Percentiles rank a stretch among this genome's conserved stretches.
Evolutionary conservation across 768 basidiomycete species (phyloP).

Genomic region (Pseudohyphozyma bogoriensis): DNA sequence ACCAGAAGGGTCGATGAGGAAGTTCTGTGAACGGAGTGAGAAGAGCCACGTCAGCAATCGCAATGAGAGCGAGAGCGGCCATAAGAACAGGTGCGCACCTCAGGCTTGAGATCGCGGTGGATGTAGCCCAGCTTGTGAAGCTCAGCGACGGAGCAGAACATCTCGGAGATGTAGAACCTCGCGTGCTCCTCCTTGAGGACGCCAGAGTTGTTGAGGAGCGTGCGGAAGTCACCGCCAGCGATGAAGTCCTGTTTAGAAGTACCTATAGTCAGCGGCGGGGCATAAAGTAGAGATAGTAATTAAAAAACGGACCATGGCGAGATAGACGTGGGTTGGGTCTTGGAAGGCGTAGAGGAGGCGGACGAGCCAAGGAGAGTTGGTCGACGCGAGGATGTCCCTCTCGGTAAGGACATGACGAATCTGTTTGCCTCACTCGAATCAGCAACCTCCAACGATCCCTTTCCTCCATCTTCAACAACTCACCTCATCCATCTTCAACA

Average conservation of each 20-base stretch:
- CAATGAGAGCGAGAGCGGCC: background rate
- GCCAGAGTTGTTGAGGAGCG: conserved; percentile 92
- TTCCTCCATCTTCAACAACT: conserved; percentile 14
- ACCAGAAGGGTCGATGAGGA: conserved; percentile 86
- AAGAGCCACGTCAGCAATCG: background rate
- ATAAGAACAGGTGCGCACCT: conserved; percentile 48
- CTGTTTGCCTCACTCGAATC: conserved; percentile 39
- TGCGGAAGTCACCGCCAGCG: conserved; percentile 95
- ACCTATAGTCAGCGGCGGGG: too few relatives aligned
- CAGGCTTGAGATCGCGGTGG: conserved; percentile 94
- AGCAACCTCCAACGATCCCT: background rate
- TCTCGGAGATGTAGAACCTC: conserved; percentile 91
- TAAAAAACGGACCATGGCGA: conserved; percentile 61
- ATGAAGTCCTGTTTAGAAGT: conserved; percentile 78
- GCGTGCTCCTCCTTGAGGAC: conserved; percentile 96
- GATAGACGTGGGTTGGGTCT: conserved; percentile 77
- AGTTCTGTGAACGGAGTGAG: conserved; percentile 56
- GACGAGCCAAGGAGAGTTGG: conserved; percentile 96
- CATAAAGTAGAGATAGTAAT: background rate
- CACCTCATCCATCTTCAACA: conserved; percentile 98
- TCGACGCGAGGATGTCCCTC: conserved; percentile 92
- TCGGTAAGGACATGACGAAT: conserved; percentile 97
- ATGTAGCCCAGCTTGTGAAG: conserved; percentile 96
- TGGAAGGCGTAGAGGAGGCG: conserved; percentile 93
- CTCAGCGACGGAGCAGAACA: conserved; percentile 90